Conservation (phyloP, 208 protist species). For the Novymonas esmeraldas region DNA sequence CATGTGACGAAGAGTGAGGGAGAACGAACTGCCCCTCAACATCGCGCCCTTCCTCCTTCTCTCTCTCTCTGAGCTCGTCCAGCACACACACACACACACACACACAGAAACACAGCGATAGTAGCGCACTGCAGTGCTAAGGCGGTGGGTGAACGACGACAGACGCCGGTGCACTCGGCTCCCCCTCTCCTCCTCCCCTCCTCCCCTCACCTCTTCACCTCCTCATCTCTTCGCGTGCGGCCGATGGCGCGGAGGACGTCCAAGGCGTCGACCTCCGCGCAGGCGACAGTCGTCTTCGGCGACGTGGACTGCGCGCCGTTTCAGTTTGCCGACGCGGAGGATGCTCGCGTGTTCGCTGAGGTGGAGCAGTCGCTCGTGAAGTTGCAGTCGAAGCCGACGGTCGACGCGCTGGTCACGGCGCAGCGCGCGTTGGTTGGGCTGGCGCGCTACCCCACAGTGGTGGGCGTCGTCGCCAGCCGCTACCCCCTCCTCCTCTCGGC, state of each 20-base stretch:
- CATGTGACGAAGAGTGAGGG: too few species aligned
- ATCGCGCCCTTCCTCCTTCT: neutral
- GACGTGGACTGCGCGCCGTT: slow-evolving; percentile 27
- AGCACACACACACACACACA: neutral
- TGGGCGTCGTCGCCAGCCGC: slow-evolving; percentile 24
- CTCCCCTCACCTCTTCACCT: too few species aligned
- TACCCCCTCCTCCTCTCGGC: slow-evolving; percentile 28
- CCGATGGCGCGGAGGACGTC: neutral
- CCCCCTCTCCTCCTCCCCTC: too few species aligned
- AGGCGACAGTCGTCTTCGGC: neutral
- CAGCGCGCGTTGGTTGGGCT: slow-evolving; percentile 20
- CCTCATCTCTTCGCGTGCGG: too few species aligned
- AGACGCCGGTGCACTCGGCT: too few species aligned
- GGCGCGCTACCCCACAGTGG: slow-evolving; percentile 17
- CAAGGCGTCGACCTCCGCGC: neutral
- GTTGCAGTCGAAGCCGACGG: slow-evolving; percentile 4
- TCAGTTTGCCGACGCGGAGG: slow-evolving; percentile 18
- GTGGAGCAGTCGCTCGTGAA: slow-evolving; percentile 18
- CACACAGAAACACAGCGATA: too few species aligned
- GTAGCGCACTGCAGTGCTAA: too few species aligned
- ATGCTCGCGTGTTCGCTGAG: slow-evolving; percentile 20
- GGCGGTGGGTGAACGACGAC: too few species aligned
- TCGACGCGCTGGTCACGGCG: slow-evolving; percentile 1
- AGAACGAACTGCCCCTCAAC: too few species aligned
- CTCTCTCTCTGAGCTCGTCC: neutral